phyloP scores from a whole-genome alignment of 768 basidiomycete genomes.

The Auriscalpium orientale region DNA sequence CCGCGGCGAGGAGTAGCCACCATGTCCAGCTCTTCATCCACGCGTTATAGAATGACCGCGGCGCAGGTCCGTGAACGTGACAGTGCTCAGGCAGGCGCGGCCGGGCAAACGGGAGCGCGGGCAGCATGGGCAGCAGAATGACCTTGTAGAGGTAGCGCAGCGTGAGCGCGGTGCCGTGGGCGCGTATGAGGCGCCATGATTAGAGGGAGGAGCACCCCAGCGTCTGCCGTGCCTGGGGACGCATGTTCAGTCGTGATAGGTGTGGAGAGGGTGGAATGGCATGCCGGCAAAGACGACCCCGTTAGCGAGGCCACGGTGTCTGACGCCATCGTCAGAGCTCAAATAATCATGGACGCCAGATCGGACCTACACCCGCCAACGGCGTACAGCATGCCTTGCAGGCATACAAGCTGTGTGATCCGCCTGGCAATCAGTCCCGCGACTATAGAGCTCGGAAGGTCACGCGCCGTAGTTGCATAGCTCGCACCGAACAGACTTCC shows the following conservation, averaged over 20 bases:
- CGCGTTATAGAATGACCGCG: background rate
- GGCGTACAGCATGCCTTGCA: conserved; percentile 23
- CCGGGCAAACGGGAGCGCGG: conserved; percentile 19
- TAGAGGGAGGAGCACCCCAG: conserved; percentile 23
- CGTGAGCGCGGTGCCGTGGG: conserved; percentile 17
- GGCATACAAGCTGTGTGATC: conserved; percentile 13
- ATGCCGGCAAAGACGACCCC: conserved; percentile 25
- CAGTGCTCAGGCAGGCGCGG: conserved; percentile 20
- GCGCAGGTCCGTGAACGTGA: conserved; percentile 4
- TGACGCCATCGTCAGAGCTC: background rate
- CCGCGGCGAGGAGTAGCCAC: conserved; percentile 20
- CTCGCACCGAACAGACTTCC: conserved; percentile 21
- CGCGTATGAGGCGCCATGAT: conserved; percentile 20
- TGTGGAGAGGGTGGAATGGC: background rate
- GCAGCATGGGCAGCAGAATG: conserved; percentile 13
- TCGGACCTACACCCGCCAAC: conserved; percentile 19
- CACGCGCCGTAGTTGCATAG: conserved; percentile 5
- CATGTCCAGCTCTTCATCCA: conserved; percentile 19
- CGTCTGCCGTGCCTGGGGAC: conserved; percentile 17
- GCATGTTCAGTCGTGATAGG: background rate
- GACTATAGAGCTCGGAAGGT: too few species aligned
- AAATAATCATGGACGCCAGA: too few species aligned
- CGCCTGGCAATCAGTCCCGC: too few species aligned
- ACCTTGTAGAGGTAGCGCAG: conserved; percentile 20
- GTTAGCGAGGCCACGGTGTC: conserved; percentile 24